These are phyloP conservation scores for Diddensiella caesifluorescens DNA, from an alignment of 805 yeast genomes.

Conservation along the genomic window DNA sequence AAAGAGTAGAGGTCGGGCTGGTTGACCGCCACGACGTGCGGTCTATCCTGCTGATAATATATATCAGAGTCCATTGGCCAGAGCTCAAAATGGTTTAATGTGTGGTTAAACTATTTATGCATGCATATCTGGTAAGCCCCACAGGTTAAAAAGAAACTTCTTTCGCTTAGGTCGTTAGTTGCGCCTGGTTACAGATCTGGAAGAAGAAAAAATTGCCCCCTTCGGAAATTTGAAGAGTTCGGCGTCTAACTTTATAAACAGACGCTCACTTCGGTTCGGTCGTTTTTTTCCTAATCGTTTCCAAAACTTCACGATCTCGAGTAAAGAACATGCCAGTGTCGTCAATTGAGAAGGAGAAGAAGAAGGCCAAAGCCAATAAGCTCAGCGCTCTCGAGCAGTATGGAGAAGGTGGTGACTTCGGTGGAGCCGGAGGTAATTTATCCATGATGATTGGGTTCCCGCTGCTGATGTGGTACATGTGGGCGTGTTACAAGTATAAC, in stretches of 20 bases:
- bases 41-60: conserved; percentile 15
- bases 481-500: conserved; percentile 83
- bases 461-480: conserved; percentile 90
- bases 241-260: too few relatives aligned
- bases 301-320: too few relatives aligned
- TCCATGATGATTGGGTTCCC: conserved; percentile 96
- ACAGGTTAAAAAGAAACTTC: too few relatives aligned
- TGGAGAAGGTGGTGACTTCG: conserved; percentile 61
- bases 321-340: not conserved
- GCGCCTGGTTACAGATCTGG: too few relatives aligned
- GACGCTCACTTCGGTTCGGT: too few relatives aligned
- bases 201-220: too few relatives aligned
- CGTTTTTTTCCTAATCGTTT: too few relatives aligned
- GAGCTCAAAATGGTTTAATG: too few relatives aligned
- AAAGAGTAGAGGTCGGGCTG: not conserved
- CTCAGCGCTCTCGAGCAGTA: not conserved
- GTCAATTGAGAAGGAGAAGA: conserved; percentile 8
- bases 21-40: conserved; percentile 14
- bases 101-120: too few relatives aligned
- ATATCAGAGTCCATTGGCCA: conserved; percentile 20
- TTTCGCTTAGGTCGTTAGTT: too few relatives aligned
- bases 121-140: too few relatives aligned
- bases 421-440: conserved; percentile 83
- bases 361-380: conserved; percentile 15
- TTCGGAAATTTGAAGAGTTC: too few relatives aligned